Evolutionary conservation across 805 yeast species (phyloP), one percentile per base, ranked within the genome.

Genomic region (Cyberlindnera samutprakarnensis): DNA sequence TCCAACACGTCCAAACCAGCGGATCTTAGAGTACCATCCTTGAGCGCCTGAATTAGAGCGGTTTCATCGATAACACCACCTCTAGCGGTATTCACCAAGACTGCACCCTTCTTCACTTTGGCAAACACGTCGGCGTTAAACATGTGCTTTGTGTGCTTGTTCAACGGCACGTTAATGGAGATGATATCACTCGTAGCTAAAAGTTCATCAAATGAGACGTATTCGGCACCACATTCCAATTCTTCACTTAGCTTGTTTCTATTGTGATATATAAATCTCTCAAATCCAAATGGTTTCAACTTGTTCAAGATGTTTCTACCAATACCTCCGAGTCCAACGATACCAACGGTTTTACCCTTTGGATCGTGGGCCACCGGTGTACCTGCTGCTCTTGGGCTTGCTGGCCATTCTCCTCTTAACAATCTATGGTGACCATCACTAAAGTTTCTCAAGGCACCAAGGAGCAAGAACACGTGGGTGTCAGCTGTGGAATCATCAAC

Each of bases 261-360:
- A 62, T 84, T 86, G 57, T 85, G 70, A 58, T 86, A 86, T 23
- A 79, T 56, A 42, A 81, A 72, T 46, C 72, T 75, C 21, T 56
- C 60, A 56, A 85, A 83, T 3, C 92, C 94, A 56, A 86, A 85
- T 7, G 90, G 88, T 42, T 60, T 57, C 40, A 83, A 65, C 45
- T 90, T 70, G 42, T 75, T 73, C 33, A 85, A 68, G 32, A 86
- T 75, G 19, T 84, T 82, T 37, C 87, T 72, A 28, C 95, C 95
- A 57, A 86, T 85, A 22, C 94, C 94, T 21, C 95, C 95, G 72
- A 86, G 68, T 12, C 95, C 95, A 32, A 81, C 62, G 33, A 86
- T 76, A 30, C 95, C 95, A 15, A 86, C 78, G 14, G 66, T 66
- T 50, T 79, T 78, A 7, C 84, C 85, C 40, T 66, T 75, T 13